These are phyloP conservation scores for Acmispon strigosus DNA, from an alignment of 306 rosid species.

Conservation along the genomic window DNA sequence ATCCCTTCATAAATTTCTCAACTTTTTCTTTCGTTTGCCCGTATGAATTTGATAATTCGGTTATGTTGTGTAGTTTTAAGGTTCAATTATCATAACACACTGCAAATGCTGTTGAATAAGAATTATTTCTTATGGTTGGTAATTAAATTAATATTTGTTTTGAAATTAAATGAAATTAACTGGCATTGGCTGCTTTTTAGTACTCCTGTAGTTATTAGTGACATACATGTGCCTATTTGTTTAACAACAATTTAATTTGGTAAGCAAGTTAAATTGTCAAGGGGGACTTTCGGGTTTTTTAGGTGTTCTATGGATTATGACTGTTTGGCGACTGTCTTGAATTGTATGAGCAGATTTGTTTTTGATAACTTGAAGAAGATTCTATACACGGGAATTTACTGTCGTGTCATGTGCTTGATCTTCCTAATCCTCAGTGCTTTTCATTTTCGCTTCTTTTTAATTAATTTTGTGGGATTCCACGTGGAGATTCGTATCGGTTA, in stretches of 20 bases:
- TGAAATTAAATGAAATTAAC: background rate
- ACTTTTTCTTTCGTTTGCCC: background rate
- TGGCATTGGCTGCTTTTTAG: constrained; percentile 18
- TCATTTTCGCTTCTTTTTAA: background rate
- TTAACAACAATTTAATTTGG: background rate
- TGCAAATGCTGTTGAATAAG: constrained; percentile 7
- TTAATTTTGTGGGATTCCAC: background rate
- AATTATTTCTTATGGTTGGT: background rate
- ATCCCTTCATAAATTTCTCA: background rate
- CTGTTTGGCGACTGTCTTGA: background rate
- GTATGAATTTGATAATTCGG: background rate
- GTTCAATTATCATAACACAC: background rate
- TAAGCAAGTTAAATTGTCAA: background rate
- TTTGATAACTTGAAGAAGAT: background rate
- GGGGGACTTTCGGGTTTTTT: background rate
- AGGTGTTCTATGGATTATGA: background rate
- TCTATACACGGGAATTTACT: background rate
- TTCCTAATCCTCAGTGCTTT: background rate
- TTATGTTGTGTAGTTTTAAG: background rate
- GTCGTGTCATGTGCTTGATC: background rate
- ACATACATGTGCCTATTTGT: background rate
- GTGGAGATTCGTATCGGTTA: background rate
- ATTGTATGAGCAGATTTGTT: background rate
- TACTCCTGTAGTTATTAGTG: background rate
- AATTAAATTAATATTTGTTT: background rate